Conservation (phyloP, 306 rosid species). For the Rubus idaeus region DNA sequence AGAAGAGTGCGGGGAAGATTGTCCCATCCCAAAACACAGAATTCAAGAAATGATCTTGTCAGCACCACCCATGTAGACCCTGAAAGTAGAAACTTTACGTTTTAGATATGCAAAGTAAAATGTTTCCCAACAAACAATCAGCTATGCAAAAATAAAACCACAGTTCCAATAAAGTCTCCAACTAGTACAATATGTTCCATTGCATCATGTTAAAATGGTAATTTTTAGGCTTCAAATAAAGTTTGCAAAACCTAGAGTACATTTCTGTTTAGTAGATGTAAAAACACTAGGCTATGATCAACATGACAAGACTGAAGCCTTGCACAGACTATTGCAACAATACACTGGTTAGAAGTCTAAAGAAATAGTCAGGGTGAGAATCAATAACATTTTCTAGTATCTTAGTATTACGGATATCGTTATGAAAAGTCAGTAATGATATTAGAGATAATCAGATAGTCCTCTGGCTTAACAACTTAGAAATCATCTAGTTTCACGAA, state of each 20-base stretch:
- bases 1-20: slow-evolving; percentile 91
- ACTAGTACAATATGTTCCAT: not conserved
- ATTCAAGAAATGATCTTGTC: slow-evolving; percentile 66
- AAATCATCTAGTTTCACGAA: not conserved
- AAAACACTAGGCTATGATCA: not conserved
- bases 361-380: not conserved
- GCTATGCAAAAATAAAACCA: not conserved
- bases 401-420: not conserved
- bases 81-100: slow-evolving; percentile 28
- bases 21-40: slow-evolving; percentile 88
- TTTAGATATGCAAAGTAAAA: slow-evolving; percentile 10
- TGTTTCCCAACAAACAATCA: slow-evolving; percentile 12
- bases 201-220: slow-evolving; percentile 9
- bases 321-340: not conserved
- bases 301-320: not conserved
- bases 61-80: slow-evolving; percentile 80
- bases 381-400: not conserved
- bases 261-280: not conserved
- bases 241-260: not conserved
- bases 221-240: not conserved
- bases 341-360: not conserved
- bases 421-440: not conserved
- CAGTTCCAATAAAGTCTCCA: not conserved
- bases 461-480: not conserved
- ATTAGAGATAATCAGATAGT: not conserved